Evolutionary conservation across 2,329 filamentous ascomycete genomes (phyloP), one percentile per base, ranked within the genome.

Genomic region (Sporothrix curviconia): DNA sequence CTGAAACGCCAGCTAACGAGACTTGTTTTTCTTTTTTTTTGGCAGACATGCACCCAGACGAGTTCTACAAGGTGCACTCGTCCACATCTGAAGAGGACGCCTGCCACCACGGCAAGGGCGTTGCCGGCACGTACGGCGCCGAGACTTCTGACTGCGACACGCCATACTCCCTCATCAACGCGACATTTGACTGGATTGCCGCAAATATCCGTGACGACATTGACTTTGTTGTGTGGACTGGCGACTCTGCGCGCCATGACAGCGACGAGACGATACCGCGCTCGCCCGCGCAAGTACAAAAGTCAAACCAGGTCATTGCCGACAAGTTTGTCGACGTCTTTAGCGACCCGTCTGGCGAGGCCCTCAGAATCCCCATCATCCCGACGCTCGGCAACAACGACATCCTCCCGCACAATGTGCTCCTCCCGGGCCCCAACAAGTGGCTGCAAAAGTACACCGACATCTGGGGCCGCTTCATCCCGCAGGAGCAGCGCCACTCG

Each of bases 371-470:
- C 4, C 92, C 94, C 4, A 83, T 97, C 30, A 79, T 99, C 19
- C 92, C 94, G 0, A 96, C 86, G 0, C 86, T 96, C 64, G 94
- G 94, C 60, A 99, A 99, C 75, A 99, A 99, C 72, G 94, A 99
- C 67, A 92, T 99, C 59, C 83, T 96, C 60, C 94, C 94, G 1
- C 94, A 99, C 74, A 99, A 99, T 67, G 95, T 97, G 67, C 85
- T 99, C 69, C 77, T 84, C 42, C 78, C 83, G 1, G 94, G 92
- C 0, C 94, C 94, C 15, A 96, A 96, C 66, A 81, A 81, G 62
- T 96, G 92, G 86, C 88, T 95, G 0, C 81, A 81, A 59, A 79
- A 79, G 47, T 96, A 94, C 65, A 76, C 83, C 25, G 78, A 87
- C 22, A 83, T 97, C 22, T 99, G 94, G 94, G 74, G 75, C 49